A percentile compares a stretch with the other conserved stretches of the same genome.
Conservation (phyloP, 83 land plant genomes). For the Picea abies region DNA sequence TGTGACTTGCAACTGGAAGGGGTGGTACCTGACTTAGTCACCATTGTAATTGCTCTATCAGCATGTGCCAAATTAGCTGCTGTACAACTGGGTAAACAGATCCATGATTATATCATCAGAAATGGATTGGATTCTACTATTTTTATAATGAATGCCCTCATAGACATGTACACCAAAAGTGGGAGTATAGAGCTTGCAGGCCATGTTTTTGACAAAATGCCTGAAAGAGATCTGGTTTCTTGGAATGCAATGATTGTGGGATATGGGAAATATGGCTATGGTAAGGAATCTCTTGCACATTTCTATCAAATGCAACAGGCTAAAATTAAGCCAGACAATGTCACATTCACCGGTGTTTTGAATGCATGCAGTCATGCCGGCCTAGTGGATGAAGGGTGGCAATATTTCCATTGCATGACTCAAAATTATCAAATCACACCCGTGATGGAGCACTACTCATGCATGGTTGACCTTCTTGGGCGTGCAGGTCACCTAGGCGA, state of each 20-base stretch:
- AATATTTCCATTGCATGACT: conserved; percentile 8
- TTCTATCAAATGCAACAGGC: conserved; percentile 21
- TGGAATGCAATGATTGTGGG: conserved; percentile 28
- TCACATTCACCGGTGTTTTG: conserved; percentile 25
- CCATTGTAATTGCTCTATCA: conserved; percentile 37
- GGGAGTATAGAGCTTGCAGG: conserved; percentile 3
- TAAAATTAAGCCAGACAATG: conserved; percentile 21
- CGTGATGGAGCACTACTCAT: conserved; percentile 19
- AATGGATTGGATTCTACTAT: background rate
- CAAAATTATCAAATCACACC: conserved; percentile 3
- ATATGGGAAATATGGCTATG: conserved; percentile 21
- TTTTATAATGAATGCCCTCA: conserved; percentile 14
- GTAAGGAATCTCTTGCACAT: conserved; percentile 13
- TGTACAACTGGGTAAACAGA: conserved; percentile 7
- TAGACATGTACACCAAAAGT: conserved; percentile 22
- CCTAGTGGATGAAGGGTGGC: conserved; percentile 15
- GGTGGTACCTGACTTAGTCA: conserved; percentile 37
- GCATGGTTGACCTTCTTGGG: conserved; percentile 24
- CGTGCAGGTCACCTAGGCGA: conserved; percentile 12
- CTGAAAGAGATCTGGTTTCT: background rate
- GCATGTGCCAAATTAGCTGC: conserved; percentile 31
- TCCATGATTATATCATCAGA: conserved; percentile 19
- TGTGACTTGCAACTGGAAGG: conserved; percentile 36
- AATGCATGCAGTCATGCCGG: conserved; percentile 25
- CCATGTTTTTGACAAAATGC: conserved; percentile 13